Evolutionary conservation across 1,139 yeast species (phyloP).

Genomic region (Hemisphaericaspora xylofermentans): DNA sequence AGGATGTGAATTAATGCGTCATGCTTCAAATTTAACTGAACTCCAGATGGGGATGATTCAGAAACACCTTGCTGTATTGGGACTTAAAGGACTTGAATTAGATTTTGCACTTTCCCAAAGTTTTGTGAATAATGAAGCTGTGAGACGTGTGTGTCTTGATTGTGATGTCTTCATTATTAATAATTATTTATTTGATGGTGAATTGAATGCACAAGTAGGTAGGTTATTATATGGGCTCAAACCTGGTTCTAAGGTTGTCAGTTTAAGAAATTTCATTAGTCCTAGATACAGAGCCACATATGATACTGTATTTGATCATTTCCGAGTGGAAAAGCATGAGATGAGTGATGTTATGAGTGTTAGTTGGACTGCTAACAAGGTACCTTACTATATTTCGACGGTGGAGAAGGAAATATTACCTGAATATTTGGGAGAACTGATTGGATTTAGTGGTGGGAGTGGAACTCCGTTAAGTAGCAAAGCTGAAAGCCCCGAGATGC

Average conservation of each 20-base stretch:
- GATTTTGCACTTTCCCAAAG: constrained; percentile 65
- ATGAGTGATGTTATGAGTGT: constrained; percentile 70
- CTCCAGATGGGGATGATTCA: constrained; percentile 58
- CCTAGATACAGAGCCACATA: constrained; percentile 55
- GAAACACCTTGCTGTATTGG: constrained; percentile 60
- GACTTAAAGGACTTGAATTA: constrained; percentile 57
- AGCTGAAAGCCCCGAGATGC: background rate
- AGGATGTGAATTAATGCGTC: constrained; percentile 88
- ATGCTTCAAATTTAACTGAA: constrained; percentile 70
- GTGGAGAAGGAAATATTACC: constrained; percentile 47
- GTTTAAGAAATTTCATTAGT: constrained; percentile 71
- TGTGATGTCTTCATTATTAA: constrained; percentile 78
- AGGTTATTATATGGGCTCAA: constrained; percentile 60
- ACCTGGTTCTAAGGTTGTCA: constrained; percentile 76
- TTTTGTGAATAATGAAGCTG: constrained; percentile 64
- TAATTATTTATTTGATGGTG: constrained; percentile 78
- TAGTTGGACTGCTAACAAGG: constrained; percentile 89
- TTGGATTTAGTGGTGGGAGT: background rate
- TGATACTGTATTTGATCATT: constrained; percentile 60
- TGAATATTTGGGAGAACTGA: constrained; percentile 22
- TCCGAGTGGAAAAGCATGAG: constrained; percentile 62
- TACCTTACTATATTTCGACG: constrained; percentile 76
- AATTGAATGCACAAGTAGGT: constrained; percentile 67
- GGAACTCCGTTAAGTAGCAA: background rate
- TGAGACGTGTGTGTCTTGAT: constrained; percentile 51